A percentile compares a stretch with the other conserved stretches of the same genome.
Evolutionary conservation across 495 filamentous ascomycete genomes (phyloP).

Genomic region (Talaromyces thailandensis): DNA sequence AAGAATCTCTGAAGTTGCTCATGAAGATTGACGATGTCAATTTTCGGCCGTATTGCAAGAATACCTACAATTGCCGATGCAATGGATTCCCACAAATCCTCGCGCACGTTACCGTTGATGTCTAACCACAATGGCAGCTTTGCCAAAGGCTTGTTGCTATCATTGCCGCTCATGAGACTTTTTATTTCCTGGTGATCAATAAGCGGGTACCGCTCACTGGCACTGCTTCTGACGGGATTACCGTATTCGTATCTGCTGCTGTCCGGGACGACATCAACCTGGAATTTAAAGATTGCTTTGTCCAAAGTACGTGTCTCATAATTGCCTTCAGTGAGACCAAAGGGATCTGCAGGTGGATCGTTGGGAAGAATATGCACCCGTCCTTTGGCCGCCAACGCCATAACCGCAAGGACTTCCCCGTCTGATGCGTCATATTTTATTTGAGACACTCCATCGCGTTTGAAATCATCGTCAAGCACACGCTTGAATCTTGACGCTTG

Average conservation of each 20-base stretch:
- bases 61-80: slow-evolving; percentile 49
- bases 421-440: slow-evolving; percentile 38
- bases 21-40: slow-evolving; percentile 21
- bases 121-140: slow-evolving; percentile 73
- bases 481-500: slow-evolving; percentile 51
- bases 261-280: slow-evolving; percentile 47
- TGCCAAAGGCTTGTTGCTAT: not conserved
- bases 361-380: slow-evolving; percentile 45
- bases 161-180: not conserved
- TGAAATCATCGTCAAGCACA: slow-evolving; percentile 46
- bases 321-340: slow-evolving; percentile 61
- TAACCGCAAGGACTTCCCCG: slow-evolving; percentile 58
- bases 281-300: slow-evolving; percentile 53
- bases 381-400: slow-evolving; percentile 56
- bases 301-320: slow-evolving; percentile 68
- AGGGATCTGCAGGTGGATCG: slow-evolving; percentile 56
- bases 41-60: slow-evolving; percentile 51
- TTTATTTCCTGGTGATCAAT: not conserved
- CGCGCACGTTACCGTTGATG: slow-evolving; percentile 56
- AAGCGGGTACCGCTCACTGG: not conserved
- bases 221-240: slow-evolving; percentile 34
- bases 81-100: slow-evolving; percentile 55
- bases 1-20: slow-evolving; percentile 1
- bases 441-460: slow-evolving; percentile 17
- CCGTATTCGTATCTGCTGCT: slow-evolving; percentile 52